phyloP scores from a whole-genome alignment of 2,329 filamentous ascomycete species.

The Acrocalymma vagum region DNA sequence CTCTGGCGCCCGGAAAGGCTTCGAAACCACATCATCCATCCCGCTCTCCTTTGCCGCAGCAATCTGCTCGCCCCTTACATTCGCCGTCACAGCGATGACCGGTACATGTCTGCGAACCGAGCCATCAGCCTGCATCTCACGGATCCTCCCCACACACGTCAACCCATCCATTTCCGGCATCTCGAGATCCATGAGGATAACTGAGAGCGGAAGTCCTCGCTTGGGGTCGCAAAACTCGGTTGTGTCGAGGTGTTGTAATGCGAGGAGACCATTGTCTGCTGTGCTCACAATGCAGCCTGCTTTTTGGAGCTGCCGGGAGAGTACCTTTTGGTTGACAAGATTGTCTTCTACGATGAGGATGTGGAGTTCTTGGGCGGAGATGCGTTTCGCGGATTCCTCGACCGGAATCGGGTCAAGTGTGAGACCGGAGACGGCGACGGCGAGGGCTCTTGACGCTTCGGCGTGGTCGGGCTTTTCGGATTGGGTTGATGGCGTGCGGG shows the following conservation, averaged over 20 bases:
- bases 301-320: conserved; percentile 41
- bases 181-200: conserved; percentile 48
- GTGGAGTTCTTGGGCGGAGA: conserved; percentile 20
- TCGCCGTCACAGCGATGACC: conserved; percentile 47
- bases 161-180: conserved; percentile 52
- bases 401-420: neutral
- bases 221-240: conserved; percentile 20
- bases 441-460: conserved; percentile 11
- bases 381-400: neutral
- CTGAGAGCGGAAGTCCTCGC: conserved; percentile 30
- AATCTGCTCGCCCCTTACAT: conserved; percentile 45
- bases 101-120: conserved; percentile 37
- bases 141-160: conserved; percentile 40
- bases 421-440: conserved; percentile 12
- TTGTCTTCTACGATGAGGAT: conserved; percentile 49
- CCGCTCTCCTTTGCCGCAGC: conserved; percentile 37
- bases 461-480: conserved; percentile 11
- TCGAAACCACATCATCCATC: conserved; percentile 46
- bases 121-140: conserved; percentile 34
- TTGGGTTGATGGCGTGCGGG: conserved; percentile 7
- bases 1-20: conserved; percentile 45
- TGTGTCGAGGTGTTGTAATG: conserved; percentile 32
- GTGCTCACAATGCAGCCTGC: conserved; percentile 36
- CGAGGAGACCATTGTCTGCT: conserved; percentile 44
- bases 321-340: conserved; percentile 46